Percentiles rank a stretch among this genome's conserved stretches.
These are phyloP conservation scores for Leishmania braziliensis DNA, from an alignment of 208 protist genomes.

Conservation along the genomic window DNA sequence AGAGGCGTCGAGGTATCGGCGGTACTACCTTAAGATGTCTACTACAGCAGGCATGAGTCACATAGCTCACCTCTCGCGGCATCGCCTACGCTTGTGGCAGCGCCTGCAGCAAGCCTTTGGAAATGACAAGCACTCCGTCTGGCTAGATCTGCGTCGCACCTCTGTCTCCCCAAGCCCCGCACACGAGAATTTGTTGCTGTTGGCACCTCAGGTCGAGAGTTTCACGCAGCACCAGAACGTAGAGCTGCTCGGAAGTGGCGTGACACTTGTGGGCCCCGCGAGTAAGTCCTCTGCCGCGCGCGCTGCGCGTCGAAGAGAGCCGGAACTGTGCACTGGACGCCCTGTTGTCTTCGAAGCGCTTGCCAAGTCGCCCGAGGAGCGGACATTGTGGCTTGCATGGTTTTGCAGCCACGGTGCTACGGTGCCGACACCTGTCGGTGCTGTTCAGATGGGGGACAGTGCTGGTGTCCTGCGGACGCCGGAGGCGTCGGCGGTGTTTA, in stretches of 20 bases:
- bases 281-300: conserved; percentile 3
- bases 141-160: conserved; percentile 17
- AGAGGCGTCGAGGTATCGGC: conserved; percentile 9
- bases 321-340: conserved; percentile 16
- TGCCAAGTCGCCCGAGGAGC: conserved; percentile 18
- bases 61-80: conserved; percentile 26
- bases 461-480: background rate
- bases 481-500: background rate
- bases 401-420: conserved; percentile 1
- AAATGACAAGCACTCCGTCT: conserved; percentile 14
- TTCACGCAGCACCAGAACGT: conserved; percentile 14
- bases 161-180: conserved; percentile 22
- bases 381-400: conserved; percentile 25
- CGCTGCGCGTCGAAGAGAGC: conserved; percentile 13
- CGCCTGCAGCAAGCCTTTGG: conserved; percentile 19
- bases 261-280: background rate
- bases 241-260: conserved; percentile 2
- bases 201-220: conserved; percentile 16
- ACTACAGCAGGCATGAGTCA: background rate
- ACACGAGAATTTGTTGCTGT: conserved; percentile 19
- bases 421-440: conserved; percentile 4
- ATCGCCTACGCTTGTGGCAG: conserved; percentile 23
- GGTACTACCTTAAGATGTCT: conserved; percentile 24
- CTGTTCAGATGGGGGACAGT: conserved; percentile 4
- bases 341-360: conserved; percentile 24